Evolutionary conservation across 1,284 basidiomycete genomes (phyloP).

Genomic region (Pseudozyma hubeiensis): DNA sequence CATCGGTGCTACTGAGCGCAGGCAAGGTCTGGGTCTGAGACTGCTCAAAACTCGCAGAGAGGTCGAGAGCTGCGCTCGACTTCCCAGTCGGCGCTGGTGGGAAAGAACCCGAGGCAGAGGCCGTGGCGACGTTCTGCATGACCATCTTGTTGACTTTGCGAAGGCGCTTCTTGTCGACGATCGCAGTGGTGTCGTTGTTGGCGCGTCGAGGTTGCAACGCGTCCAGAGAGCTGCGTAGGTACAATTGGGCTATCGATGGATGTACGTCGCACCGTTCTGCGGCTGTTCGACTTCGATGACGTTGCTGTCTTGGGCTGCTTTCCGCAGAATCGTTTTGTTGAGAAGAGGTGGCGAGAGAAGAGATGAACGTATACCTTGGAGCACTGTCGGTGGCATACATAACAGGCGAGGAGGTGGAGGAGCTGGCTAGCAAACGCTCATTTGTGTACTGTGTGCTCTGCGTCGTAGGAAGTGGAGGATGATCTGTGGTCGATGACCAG

Average conservation of each 20-base stretch:
- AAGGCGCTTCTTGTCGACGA: background rate
- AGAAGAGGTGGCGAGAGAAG: background rate
- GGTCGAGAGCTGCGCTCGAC: constrained; percentile 1
- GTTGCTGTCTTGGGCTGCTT: background rate
- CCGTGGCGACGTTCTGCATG: background rate
- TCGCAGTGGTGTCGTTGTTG: background rate
- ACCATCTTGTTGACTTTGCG: background rate
- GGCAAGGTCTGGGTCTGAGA: constrained; percentile 24
- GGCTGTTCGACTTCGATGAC: background rate
- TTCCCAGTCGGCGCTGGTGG: background rate
- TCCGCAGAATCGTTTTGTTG: background rate
- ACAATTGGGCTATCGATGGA: constrained; percentile 32
- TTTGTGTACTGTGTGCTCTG: background rate
- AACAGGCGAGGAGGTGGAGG: background rate
- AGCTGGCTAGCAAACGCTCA: background rate
- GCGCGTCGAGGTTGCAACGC: constrained; percentile 1
- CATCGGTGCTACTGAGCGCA: constrained; percentile 16
- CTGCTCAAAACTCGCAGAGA: constrained; percentile 1
- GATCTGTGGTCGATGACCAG: background rate
- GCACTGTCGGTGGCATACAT: constrained; percentile 1
- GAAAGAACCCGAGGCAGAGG: background rate
- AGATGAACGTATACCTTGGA: constrained; percentile 10
- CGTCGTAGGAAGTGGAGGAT: background rate
- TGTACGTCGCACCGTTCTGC: constrained; percentile 38
- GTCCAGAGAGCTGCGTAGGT: constrained; percentile 18